Conservation (phyloP, 306 rosid species). For the Comarum palustre region DNA sequence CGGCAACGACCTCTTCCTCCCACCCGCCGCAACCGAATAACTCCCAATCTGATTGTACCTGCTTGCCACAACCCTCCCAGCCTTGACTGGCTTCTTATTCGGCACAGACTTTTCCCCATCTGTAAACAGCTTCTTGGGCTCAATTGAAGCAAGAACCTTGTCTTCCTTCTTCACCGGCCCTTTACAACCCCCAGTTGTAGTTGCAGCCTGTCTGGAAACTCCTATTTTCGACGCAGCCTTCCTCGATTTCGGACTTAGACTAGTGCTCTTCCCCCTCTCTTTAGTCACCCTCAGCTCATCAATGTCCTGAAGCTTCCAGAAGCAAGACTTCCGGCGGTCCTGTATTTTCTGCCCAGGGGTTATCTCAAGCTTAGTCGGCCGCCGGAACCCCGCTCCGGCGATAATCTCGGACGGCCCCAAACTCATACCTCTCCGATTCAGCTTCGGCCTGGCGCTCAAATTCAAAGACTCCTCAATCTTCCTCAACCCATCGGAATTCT, state of each 20-base stretch:
- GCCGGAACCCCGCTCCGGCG: slow-evolving; percentile 34
- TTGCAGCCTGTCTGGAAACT: slow-evolving; percentile 40
- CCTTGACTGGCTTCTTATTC: slow-evolving; percentile 39
- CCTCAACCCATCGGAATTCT: slow-evolving; percentile 30
- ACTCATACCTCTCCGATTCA: slow-evolving; percentile 58
- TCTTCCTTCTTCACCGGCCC: slow-evolving; percentile 53
- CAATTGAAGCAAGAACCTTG: slow-evolving; percentile 39
- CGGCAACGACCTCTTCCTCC: slow-evolving; percentile 65
- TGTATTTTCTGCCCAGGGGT: slow-evolving; percentile 51
- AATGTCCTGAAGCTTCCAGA: slow-evolving; percentile 59
- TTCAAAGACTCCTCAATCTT: slow-evolving; percentile 34
- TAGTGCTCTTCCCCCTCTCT: slow-evolving; percentile 49
- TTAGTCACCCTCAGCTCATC: slow-evolving; percentile 42
- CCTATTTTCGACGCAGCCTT: slow-evolving; percentile 42
- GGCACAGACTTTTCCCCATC: slow-evolving; percentile 52
- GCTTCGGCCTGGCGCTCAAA: slow-evolving; percentile 34
- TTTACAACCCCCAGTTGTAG: slow-evolving; percentile 40
- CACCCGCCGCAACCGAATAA: slow-evolving; percentile 37
- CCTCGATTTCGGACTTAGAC: slow-evolving; percentile 49
- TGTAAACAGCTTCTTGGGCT: slow-evolving; percentile 74
- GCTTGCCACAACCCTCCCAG: slow-evolving; percentile 79
- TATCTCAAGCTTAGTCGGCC: slow-evolving; percentile 43
- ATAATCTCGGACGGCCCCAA: slow-evolving; percentile 73
- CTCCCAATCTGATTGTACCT: slow-evolving; percentile 48
- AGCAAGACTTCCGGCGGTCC: slow-evolving; percentile 80